Conservation (phyloP, 2,329 filamentous ascomycete species). For the Orbilia brochopaga region DNA sequence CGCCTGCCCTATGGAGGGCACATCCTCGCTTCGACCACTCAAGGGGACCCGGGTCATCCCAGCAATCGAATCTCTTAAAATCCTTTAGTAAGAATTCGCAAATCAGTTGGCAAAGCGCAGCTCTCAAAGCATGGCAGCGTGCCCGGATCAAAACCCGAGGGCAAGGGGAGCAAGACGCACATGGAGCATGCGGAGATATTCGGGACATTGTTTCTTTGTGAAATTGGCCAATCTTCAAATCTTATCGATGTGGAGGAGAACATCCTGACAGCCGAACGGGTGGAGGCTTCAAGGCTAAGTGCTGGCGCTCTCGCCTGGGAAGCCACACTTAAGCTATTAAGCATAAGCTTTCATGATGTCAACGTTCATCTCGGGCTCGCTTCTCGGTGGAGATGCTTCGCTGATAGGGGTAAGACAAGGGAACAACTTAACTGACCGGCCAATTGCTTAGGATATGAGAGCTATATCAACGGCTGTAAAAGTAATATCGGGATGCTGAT, state of each 20-base stretch:
- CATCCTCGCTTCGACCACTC: constrained; percentile 38
- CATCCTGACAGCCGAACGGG: constrained; percentile 22
- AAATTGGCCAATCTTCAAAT: constrained; percentile 33
- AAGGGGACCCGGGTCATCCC: constrained; percentile 33
- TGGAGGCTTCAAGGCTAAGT: constrained; percentile 16
- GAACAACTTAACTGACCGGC: constrained; percentile 14
- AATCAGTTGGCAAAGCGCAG: constrained; percentile 21
- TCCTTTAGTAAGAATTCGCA: constrained; percentile 29
- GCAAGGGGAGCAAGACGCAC: constrained; percentile 5
- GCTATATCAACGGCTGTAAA: too few relatives aligned
- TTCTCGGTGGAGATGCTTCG: constrained; percentile 12
- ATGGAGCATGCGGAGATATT: constrained; percentile 31
- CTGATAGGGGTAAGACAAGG: constrained; percentile 11
- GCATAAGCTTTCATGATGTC: constrained; percentile 20
- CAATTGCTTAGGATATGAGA: too few relatives aligned
- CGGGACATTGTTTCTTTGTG: constrained; percentile 35
- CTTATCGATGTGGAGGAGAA: constrained; percentile 31
- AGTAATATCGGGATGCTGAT: constrained; percentile 42
- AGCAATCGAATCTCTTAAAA: constrained; percentile 26
- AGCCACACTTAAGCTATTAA: constrained; percentile 22
- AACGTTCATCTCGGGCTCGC: constrained; percentile 3
- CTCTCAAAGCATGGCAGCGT: constrained; percentile 7
- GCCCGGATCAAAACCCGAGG: constrained; percentile 6
- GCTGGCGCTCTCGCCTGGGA: constrained; percentile 42
- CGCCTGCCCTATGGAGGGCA: constrained; percentile 38